These are phyloP conservation scores for Podospora tetraspora DNA, from an alignment of 495 filamentous ascomycete species.

Conservation along the genomic window DNA sequence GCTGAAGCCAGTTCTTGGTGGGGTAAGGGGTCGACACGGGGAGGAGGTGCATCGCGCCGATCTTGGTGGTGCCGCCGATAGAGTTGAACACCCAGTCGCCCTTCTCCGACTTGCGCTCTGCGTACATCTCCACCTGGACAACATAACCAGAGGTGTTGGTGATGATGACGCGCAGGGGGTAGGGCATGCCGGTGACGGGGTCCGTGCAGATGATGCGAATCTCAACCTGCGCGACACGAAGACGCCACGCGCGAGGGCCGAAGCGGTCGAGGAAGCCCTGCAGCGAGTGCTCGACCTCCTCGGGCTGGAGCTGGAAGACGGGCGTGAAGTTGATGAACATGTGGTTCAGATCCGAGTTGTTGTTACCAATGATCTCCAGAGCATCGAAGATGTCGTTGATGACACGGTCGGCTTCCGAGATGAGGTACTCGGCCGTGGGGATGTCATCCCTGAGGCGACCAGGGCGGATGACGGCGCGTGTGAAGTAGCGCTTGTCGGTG, in stretches of 20 bases:
- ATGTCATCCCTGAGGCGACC: slow-evolving; percentile 95
- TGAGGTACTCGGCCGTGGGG: slow-evolving; percentile 93
- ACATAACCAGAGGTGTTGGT: slow-evolving; percentile 99
- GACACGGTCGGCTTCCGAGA: slow-evolving; percentile 91
- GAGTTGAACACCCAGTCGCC: slow-evolving; percentile 96
- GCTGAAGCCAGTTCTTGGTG: slow-evolving; percentile 97
- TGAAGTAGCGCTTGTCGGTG: slow-evolving; percentile 96
- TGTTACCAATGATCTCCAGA: slow-evolving; percentile 96
- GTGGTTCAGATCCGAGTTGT: slow-evolving; percentile 98
- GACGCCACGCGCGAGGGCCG: slow-evolving; percentile 88
- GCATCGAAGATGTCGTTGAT: slow-evolving; percentile 98
- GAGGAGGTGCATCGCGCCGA: slow-evolving; percentile 90
- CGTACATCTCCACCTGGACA: slow-evolving; percentile 95
- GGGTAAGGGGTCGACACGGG: slow-evolving; percentile 89
- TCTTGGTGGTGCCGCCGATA: slow-evolving; percentile 89
- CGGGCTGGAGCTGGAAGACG: slow-evolving; percentile 85
- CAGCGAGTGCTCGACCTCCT: slow-evolving; percentile 89
- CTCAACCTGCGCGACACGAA: slow-evolving; percentile 94
- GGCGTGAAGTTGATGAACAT: slow-evolving; percentile 99
- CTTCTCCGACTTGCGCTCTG: slow-evolving; percentile 96
- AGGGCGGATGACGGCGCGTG: slow-evolving; percentile 85
- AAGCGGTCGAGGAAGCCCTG: slow-evolving; percentile 95
- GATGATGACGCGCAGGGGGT: slow-evolving; percentile 92
- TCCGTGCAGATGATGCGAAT: slow-evolving; percentile 98
- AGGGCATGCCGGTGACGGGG: slow-evolving; percentile 72